phyloP scores from a whole-genome alignment of 106 monocot genomes.

The Dendrobium catenatum region DNA sequence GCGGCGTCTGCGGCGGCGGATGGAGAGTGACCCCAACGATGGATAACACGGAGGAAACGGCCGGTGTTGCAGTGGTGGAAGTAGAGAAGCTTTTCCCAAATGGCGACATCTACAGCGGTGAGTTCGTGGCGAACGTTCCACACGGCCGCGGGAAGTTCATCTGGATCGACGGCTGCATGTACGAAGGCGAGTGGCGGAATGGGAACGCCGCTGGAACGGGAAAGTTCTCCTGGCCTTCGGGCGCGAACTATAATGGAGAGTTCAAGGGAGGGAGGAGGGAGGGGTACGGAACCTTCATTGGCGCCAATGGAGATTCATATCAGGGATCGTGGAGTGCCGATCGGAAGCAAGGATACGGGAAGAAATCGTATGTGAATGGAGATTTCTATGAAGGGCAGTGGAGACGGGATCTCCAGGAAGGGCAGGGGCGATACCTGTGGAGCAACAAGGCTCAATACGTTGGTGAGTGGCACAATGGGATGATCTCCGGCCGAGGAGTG shows the following conservation, averaged over 20 bases:
- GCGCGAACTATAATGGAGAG: conserved; percentile 65
- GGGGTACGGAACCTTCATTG: conserved; percentile 46
- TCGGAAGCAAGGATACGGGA: conserved; percentile 54
- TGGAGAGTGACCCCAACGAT: not conserved
- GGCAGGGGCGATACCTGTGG: conserved; percentile 63
- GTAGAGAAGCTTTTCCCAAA: conserved; percentile 42
- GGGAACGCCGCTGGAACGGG: conserved; percentile 58
- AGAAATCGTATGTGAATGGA: conserved; percentile 57
- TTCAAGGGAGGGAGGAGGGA: conserved; percentile 54
- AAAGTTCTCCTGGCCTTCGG: conserved; percentile 69
- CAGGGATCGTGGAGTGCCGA: conserved; percentile 46
- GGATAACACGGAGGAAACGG: no score
- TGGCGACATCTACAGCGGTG: conserved; percentile 54
- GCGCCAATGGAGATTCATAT: conserved; percentile 59
- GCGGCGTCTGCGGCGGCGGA: not conserved
- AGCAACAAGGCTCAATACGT: conserved; percentile 60
- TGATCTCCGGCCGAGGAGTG: conserved; percentile 51
- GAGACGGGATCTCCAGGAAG: conserved; percentile 52
- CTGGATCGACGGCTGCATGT: conserved; percentile 65
- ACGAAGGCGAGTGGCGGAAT: conserved; percentile 55
- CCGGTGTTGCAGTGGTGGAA: not conserved
- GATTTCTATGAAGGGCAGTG: conserved; percentile 69
- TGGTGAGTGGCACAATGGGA: conserved; percentile 62
- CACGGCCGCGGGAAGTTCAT: conserved; percentile 63
- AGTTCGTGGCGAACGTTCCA: conserved; percentile 29